Evolutionary conservation across 495 filamentous ascomycete genomes (phyloP).

Genomic region (Tuber melanosporum): DNA sequence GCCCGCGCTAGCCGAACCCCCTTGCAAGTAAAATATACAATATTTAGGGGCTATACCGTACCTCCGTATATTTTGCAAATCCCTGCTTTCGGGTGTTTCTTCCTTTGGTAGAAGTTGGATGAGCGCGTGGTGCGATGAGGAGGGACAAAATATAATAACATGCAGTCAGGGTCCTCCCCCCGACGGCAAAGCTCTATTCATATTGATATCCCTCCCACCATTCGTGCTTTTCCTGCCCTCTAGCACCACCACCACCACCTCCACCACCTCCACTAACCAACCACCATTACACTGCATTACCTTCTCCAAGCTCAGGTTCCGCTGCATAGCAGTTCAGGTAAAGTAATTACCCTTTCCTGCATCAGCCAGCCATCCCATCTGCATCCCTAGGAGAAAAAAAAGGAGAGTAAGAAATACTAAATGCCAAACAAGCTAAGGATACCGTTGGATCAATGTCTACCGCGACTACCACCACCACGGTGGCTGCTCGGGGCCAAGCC

Average conservation of each 20-base stretch:
- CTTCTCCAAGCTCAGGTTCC: not conserved
- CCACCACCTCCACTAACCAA: not conserved
- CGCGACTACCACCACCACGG: slow-evolving; percentile 46
- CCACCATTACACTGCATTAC: not conserved
- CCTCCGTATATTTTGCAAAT: not conserved
- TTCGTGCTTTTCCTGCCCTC: not conserved
- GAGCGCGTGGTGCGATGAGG: not conserved
- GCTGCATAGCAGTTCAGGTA: not conserved
- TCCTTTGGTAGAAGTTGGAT: not conserved
- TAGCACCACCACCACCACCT: not conserved
- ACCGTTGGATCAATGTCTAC: slow-evolving; percentile 30
- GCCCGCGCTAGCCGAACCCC: too few species aligned
- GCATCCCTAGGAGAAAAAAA: not conserved
- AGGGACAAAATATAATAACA: not conserved
- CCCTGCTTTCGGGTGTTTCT: not conserved
- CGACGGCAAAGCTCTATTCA: not conserved
- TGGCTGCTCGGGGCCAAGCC: slow-evolving; percentile 38
- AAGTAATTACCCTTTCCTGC: slow-evolving; percentile 1
- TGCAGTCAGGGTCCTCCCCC: not conserved
- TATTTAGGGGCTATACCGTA: too few species aligned
- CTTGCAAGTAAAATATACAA: too few species aligned
- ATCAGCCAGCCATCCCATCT: not conserved
- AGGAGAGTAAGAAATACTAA: not conserved
- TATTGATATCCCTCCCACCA: not conserved
- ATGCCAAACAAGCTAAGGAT: not conserved